phyloP scores from a whole-genome alignment of 1,284 basidiomycete species.

The Phellopilus nigrolimitatus region DNA sequence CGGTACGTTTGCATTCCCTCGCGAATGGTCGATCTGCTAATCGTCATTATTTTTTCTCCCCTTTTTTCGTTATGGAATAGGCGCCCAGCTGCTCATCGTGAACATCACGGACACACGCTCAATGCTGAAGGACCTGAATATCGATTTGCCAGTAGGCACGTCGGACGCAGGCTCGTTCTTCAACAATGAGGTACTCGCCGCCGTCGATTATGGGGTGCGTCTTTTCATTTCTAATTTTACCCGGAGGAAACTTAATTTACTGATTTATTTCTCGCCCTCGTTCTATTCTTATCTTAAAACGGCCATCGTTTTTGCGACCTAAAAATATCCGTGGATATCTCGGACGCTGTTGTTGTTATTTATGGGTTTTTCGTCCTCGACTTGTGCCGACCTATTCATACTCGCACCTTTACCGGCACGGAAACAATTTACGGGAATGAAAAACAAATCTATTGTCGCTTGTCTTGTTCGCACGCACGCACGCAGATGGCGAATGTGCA shows the following conservation, averaged over 20 bases:
- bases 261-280: slow-evolving; percentile 2
- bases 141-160: slow-evolving; percentile 74
- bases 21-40: slow-evolving; percentile 25
- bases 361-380: background rate
- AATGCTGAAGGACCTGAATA: slow-evolving; percentile 47
- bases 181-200: slow-evolving; percentile 62
- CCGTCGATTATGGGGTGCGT: slow-evolving; percentile 73
- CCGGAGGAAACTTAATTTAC: background rate
- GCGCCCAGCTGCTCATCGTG: slow-evolving; percentile 45
- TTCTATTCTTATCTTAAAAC: background rate
- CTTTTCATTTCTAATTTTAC: slow-evolving; percentile 31
- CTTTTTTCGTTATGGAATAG: slow-evolving; percentile 19
- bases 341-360: background rate
- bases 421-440: slow-evolving; percentile 23
- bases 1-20: slow-evolving; percentile 36
- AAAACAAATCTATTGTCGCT: slow-evolving; percentile 7
- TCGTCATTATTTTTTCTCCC: background rate
- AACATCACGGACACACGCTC: slow-evolving; percentile 63
- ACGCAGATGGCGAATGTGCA: slow-evolving; percentile 77
- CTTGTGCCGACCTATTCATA: no score
- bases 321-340: no score
- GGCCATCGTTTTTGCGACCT: background rate
- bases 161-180: slow-evolving; percentile 89
- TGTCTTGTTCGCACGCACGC: slow-evolving; percentile 18
- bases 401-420: no score